Conservation (phyloP, 208 protist species). For the Leptomonas pyrrhocoris region DNA sequence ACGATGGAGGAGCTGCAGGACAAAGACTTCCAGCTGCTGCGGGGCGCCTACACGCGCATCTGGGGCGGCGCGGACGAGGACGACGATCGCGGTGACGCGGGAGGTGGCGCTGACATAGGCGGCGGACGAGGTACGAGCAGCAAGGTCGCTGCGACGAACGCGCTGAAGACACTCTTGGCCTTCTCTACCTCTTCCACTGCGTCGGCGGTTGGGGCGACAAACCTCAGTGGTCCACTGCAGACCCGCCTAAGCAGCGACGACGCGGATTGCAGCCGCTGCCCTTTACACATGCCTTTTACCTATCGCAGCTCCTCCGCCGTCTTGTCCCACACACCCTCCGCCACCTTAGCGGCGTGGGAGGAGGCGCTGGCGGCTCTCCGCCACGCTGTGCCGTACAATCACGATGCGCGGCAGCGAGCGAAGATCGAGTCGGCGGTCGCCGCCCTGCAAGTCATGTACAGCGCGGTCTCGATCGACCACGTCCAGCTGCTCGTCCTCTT, state of each 20-base stretch:
- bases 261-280: neutral
- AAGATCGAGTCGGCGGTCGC: slow-evolving; percentile 52
- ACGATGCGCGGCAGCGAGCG: slow-evolving; percentile 33
- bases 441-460: slow-evolving; percentile 66
- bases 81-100: slow-evolving; percentile 22
- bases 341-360: slow-evolving; percentile 35
- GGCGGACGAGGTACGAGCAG: slow-evolving; percentile 8
- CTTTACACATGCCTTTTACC: slow-evolving; percentile 21
- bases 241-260: slow-evolving; percentile 9
- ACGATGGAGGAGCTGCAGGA: slow-evolving; percentile 82
- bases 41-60: slow-evolving; percentile 43
- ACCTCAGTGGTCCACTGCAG: slow-evolving; percentile 21
- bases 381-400: slow-evolving; percentile 32
- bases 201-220: neutral
- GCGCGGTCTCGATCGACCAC: slow-evolving; percentile 55
- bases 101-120: slow-evolving; percentile 8
- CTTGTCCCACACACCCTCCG: neutral
- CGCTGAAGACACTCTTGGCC: slow-evolving; percentile 22
- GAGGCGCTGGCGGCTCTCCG: slow-evolving; percentile 27
- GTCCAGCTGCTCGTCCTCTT: slow-evolving; percentile 57
- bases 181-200: slow-evolving; percentile 24
- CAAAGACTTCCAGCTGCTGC: slow-evolving; percentile 73
- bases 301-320: slow-evolving; percentile 25
- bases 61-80: slow-evolving; percentile 31
- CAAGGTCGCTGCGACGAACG: slow-evolving; percentile 16